phyloP scores from a whole-genome alignment of 176 grass and related monocot genomes.

The barley (Hordeum vulgare) region MorexV3_pseudomolecules_assembly NC_058518.1:421337937-421338436 shows the following conservation, averaged over 20 bases:
- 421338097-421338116: neutral
- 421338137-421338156: neutral
- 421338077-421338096: neutral
- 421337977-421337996: constrained; percentile 88
- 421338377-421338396: neutral
- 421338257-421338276: constrained; percentile 1
- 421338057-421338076: neutral
- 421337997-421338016: constrained; percentile 42
- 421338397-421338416: neutral
- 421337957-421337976: constrained; percentile 52
- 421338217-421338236: constrained; percentile 4
- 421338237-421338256: neutral
- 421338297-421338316: too few species aligned
- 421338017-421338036: constrained; percentile 5
- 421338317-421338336: too few species aligned
- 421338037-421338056: neutral
- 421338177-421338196: neutral
- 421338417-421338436: neutral
- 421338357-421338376: too few species aligned
- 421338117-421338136: neutral
- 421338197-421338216: neutral
- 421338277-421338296: neutral
- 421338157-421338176: neutral
- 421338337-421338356: too few species aligned
- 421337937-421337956: constrained; percentile 51